Conservation (phyloP, 164 flowering plant genomes). For the Macadamia tetraphylla region DNA sequence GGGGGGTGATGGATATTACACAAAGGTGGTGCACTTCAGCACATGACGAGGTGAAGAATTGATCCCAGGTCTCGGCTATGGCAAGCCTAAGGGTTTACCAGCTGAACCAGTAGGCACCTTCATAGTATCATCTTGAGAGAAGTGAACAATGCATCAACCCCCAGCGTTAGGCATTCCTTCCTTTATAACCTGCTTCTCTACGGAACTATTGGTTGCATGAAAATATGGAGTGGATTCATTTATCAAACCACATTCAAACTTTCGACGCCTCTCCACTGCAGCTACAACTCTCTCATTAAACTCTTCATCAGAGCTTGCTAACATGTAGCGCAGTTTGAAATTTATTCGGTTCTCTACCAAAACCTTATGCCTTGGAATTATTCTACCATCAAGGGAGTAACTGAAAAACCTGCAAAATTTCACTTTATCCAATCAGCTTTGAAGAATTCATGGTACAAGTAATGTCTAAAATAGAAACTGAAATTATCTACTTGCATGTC, state of each 20-base stretch:
- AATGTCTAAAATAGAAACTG: too few species aligned
- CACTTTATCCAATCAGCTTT: not conserved
- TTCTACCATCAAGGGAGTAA: slow-evolving; percentile 75
- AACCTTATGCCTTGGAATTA: slow-evolving; percentile 74
- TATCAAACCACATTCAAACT: slow-evolving; percentile 47
- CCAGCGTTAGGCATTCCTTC: not conserved
- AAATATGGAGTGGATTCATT: slow-evolving; percentile 14
- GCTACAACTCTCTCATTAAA: slow-evolving; percentile 48
- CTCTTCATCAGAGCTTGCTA: slow-evolving; percentile 63
- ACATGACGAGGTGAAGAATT: too few species aligned
- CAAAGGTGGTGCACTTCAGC: too few species aligned
- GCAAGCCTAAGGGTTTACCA: too few species aligned
- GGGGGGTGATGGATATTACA: too few species aligned
- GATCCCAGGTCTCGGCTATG: too few species aligned
- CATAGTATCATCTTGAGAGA: too few species aligned
- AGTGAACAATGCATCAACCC: too few species aligned
- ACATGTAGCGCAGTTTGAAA: slow-evolving; percentile 72
- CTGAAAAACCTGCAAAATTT: slow-evolving; percentile 68
- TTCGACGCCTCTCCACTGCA: slow-evolving; percentile 55
- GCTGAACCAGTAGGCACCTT: too few species aligned
- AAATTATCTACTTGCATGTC: too few species aligned
- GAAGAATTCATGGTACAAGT: not conserved
- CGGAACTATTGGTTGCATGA: slow-evolving; percentile 6
- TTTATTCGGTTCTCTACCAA: slow-evolving; percentile 67
- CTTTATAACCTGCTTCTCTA: not conserved